Evolutionary conservation across 345 rosid genomes (phyloP).

Genomic region (Dipteronia sinensis): DNA sequence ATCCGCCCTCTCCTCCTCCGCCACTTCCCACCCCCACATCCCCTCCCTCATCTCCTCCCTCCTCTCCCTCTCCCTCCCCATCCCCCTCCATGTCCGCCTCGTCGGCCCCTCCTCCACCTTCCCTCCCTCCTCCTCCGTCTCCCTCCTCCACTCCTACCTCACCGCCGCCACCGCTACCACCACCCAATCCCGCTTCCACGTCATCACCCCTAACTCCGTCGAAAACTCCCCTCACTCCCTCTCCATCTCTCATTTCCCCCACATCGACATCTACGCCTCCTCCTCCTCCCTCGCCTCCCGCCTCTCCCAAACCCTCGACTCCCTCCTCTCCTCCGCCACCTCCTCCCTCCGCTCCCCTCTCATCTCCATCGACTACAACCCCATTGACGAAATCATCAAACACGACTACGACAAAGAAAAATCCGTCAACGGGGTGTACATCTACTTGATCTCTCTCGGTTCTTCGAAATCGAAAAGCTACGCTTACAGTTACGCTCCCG

Average conservation of each 20-base stretch:
- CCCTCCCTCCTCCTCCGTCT: constrained; percentile 58
- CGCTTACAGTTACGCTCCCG: constrained; percentile 71
- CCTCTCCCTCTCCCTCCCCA: constrained; percentile 52
- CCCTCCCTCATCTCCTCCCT: constrained; percentile 44
- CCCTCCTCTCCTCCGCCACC: constrained; percentile 51
- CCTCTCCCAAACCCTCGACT: constrained; percentile 45
- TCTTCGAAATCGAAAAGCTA: constrained; percentile 53
- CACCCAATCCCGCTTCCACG: constrained; percentile 31
- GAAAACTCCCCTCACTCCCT: constrained; percentile 41
- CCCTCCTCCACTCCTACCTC: constrained; percentile 49
- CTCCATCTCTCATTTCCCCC: constrained; percentile 47
- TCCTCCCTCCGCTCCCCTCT: constrained; percentile 69
- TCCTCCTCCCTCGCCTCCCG: constrained; percentile 40
- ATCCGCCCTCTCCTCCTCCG: constrained; percentile 48
- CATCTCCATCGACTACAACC: constrained; percentile 49
- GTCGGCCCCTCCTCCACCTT: constrained; percentile 57
- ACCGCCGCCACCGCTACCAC: constrained; percentile 32
- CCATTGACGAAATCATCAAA: constrained; percentile 56
- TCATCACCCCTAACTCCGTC: constrained; percentile 46
- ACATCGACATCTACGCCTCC: constrained; percentile 53
- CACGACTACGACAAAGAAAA: constrained; percentile 71
- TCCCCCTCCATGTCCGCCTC: constrained; percentile 62
- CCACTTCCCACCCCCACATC: constrained; percentile 25
- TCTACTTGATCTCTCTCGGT: constrained; percentile 73
- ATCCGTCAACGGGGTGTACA: constrained; percentile 63